Conservation (phyloP, 2,329 filamentous ascomycete genomes). For the Zymoseptoria crescenta region DNA sequence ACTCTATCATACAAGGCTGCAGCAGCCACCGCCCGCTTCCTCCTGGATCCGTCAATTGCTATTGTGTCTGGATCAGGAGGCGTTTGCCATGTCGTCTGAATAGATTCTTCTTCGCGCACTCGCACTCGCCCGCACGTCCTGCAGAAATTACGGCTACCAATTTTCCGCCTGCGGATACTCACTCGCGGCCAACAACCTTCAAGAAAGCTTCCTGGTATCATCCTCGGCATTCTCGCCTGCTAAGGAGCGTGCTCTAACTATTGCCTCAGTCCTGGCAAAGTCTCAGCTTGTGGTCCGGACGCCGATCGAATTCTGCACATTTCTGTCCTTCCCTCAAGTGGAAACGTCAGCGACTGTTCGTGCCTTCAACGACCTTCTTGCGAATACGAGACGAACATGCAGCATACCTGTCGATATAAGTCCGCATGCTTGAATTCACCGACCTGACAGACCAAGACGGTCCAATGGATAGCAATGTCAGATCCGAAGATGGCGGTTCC, state of each 20-base stretch:
- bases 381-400: background rate
- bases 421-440: background rate
- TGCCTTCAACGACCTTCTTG: background rate
- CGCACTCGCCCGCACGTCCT: background rate
- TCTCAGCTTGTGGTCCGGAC: background rate
- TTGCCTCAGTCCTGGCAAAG: background rate
- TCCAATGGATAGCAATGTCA: constrained; percentile 7
- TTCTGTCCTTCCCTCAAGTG: background rate
- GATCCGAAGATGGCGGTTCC: constrained; percentile 3
- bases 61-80: background rate
- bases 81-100: background rate
- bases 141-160: background rate
- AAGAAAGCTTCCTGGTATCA: background rate
- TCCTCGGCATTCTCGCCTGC: background rate
- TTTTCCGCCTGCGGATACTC: background rate
- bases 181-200: background rate
- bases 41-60: background rate
- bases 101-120: background rate
- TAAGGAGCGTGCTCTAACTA: background rate
- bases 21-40: background rate
- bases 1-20: background rate
- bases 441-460: background rate
- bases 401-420: background rate
- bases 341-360: background rate
- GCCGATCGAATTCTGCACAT: background rate